Base-by-base conservation (phyloP, 352 stramenopile genomes). In the Sclerospora graminicola region DNA sequence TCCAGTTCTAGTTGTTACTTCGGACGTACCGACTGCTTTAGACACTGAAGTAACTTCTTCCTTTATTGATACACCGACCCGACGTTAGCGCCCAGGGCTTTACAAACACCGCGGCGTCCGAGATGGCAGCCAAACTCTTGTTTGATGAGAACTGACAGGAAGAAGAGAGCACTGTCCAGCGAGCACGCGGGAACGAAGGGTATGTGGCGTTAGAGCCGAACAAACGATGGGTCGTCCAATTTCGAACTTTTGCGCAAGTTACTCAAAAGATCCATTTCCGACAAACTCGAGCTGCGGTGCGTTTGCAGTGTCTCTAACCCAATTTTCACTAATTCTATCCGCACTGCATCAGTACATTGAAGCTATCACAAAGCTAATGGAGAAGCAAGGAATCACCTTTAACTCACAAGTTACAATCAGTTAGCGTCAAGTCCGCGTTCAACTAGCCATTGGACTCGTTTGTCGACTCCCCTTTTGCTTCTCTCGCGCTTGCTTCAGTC, bases 301-400 rank as follows among this genome's bases (percentile, higher is more conserved):
- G 66, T 61, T 9, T 35, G 8, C 9, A 41, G 5, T 35, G n/a
- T 20, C 16, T 18, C 11, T 35, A 16, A 19, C 30, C n/a, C n/a
- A n/a, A n/a, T n/a, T n/a, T n/a, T 20, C 11, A n/a, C n/a, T n/a
- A n/a, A n/a, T n/a, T n/a, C n/a, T n/a, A n/a, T 23, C 26, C 48
- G 21, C 33, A 45, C 34, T 19, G 9, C 24, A 23, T n/a, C 31
- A 86, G 74, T 84, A 78, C 43, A 80, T 87, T 50, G 66, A 84
- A 31, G 65, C 69, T 15, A 82, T 84, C 44, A 83, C 66, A 9
- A 65, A 63, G 28, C 45, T 87, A 40, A 64, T 83, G 27, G 75
- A 87, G 42, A 65, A 57, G 38, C 64, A 69, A 54, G 57, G 57
- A 35, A 56, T 58, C 9, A 45, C 52, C 14, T 69, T 67, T 29